These are phyloP conservation scores for Leccinum broughii DNA, from an alignment of 768 basidiomycete genomes.

Conservation along the genomic window DNA sequence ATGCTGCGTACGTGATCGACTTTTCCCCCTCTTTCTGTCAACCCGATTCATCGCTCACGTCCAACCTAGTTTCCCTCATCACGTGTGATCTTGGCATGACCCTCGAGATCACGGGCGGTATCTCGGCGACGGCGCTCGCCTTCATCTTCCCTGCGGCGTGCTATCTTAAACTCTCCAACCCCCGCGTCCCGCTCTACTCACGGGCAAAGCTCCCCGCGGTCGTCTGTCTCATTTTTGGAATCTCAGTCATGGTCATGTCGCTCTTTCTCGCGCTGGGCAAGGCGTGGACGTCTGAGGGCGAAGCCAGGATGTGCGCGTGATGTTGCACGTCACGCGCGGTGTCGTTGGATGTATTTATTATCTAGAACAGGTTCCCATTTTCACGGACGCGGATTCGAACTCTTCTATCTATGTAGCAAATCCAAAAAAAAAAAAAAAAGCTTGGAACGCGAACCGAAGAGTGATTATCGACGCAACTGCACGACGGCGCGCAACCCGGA, in stretches of 20 bases:
- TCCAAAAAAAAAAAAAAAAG: neutral
- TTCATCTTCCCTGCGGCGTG: slow-evolving; percentile 91
- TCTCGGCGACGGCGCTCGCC: slow-evolving; percentile 87
- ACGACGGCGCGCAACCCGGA: slow-evolving; percentile 51
- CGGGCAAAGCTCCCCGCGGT: slow-evolving; percentile 75
- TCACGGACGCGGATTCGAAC: slow-evolving; percentile 7
- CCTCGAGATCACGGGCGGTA: slow-evolving; percentile 98
- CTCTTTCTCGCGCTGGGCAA: slow-evolving; percentile 76
- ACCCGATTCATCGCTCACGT: neutral
- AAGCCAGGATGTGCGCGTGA: slow-evolving; percentile 71
- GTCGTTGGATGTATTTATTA: slow-evolving; percentile 23
- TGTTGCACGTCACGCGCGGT: slow-evolving; percentile 38
- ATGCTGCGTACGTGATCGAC: slow-evolving; percentile 65
- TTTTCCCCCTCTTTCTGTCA: neutral
- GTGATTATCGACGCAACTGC: slow-evolving; percentile 18
- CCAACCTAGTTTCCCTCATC: slow-evolving; percentile 73
- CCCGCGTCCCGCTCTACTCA: slow-evolving; percentile 60
- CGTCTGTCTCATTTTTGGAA: slow-evolving; percentile 70
- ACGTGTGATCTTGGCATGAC: slow-evolving; percentile 98
- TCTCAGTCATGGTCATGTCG: slow-evolving; percentile 74
- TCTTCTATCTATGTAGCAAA: slow-evolving; percentile 8
- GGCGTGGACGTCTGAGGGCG: slow-evolving; percentile 72
- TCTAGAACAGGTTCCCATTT: slow-evolving; percentile 2
- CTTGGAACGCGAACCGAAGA: neutral
- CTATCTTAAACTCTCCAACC: slow-evolving; percentile 72